phyloP scores from a whole-genome alignment of 768 basidiomycete genomes.

The Calocybe gangraenosa region DNA sequence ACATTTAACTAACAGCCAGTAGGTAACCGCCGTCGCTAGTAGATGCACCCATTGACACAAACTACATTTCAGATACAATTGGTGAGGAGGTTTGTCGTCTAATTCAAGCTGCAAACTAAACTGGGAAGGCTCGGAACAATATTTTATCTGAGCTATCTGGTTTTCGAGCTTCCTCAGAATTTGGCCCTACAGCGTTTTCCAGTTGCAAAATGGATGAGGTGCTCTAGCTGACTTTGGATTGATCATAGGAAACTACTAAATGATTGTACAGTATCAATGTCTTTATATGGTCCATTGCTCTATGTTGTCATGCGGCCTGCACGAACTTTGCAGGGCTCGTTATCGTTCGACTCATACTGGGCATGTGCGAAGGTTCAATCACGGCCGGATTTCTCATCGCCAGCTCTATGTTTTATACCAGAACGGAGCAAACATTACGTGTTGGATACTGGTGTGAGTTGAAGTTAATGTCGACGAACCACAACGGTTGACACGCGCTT shows the following conservation, averaged over 20 bases:
- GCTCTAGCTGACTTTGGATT: slow-evolving; percentile 6
- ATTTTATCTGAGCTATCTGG: slow-evolving; percentile 67
- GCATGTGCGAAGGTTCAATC: slow-evolving; percentile 68
- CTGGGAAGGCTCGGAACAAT: slow-evolving; percentile 63
- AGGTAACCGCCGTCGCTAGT: slow-evolving; percentile 16
- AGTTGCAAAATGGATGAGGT: slow-evolving; percentile 83
- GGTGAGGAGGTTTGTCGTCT: slow-evolving; percentile 29
- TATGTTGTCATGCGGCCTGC: slow-evolving; percentile 66
- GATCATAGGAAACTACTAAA: neutral
- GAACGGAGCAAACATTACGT: slow-evolving; percentile 61
- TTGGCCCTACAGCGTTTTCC: slow-evolving; percentile 68
- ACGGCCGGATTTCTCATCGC: slow-evolving; percentile 79
- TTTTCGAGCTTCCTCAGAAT: slow-evolving; percentile 75
- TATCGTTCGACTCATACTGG: slow-evolving; percentile 58
- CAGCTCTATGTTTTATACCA: slow-evolving; percentile 75
- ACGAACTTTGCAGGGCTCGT: slow-evolving; percentile 64
- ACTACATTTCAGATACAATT: slow-evolving; percentile 53
- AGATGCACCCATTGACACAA: neutral
- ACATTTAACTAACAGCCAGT: slow-evolving; percentile 65
- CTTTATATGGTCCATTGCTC: slow-evolving; percentile 57
- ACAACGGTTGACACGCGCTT: neutral
- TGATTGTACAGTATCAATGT: slow-evolving; percentile 50
- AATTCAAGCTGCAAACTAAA: slow-evolving; percentile 1
- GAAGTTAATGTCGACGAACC: neutral
- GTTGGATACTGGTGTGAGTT: slow-evolving; percentile 79